Conservation (phyloP, 805 yeast species). For the Teunomyces lycoperdinae region DNA sequence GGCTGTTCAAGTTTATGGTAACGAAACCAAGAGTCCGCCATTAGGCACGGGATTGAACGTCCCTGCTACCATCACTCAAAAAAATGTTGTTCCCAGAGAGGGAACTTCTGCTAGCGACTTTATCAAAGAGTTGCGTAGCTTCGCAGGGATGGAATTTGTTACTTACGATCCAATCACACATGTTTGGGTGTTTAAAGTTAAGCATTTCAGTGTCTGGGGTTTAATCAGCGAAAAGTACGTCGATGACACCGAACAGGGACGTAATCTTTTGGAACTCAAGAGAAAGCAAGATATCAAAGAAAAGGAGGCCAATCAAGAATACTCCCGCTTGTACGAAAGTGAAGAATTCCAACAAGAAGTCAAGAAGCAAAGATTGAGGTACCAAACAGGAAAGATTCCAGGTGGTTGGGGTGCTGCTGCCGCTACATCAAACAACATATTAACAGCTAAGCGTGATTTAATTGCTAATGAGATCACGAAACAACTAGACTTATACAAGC, state of each 20-base stretch:
- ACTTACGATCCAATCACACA: constrained; percentile 76
- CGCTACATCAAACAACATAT: constrained; percentile 15
- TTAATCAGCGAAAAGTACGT: constrained; percentile 60
- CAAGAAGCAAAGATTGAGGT: constrained; percentile 31
- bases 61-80: constrained; percentile 71
- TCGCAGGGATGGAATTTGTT: constrained; percentile 72
- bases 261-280: constrained; percentile 35
- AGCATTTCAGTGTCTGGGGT: constrained; percentile 96
- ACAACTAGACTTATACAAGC: constrained; percentile 20
- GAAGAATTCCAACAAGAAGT: constrained; percentile 30
- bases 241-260: constrained; percentile 10
- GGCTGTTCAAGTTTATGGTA: constrained; percentile 54
- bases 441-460: constrained; percentile 27
- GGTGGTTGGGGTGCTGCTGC: constrained; percentile 33
- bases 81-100: constrained; percentile 49
- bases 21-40: constrained; percentile 45
- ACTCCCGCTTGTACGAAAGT: constrained; percentile 28
- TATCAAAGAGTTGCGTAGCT: constrained; percentile 48
- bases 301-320: constrained; percentile 44
- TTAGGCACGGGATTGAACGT: constrained; percentile 70
- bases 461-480: constrained; percentile 30
- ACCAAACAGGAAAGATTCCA: constrained; percentile 31
- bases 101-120: constrained; percentile 45
- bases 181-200: constrained; percentile 76
- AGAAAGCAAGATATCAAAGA: constrained; percentile 28